Base-by-base conservation (phyloP, 2,329 filamentous ascomycete species). In the Apiospora phragmitis region DNA sequence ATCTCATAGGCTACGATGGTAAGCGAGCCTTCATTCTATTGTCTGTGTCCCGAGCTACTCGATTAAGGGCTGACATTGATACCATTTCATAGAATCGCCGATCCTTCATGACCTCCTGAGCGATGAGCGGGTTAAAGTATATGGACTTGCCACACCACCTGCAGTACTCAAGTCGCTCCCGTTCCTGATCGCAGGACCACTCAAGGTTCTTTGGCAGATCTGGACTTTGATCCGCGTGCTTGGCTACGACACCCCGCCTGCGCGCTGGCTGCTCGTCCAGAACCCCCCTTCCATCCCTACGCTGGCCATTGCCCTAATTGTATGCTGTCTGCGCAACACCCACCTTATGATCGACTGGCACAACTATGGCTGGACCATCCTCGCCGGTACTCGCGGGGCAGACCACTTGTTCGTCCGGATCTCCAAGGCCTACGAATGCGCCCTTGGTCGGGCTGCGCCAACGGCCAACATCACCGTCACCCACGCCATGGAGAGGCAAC, bases 251-350 rank as follows among this genome's bases (percentile, higher is more conserved):
- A 91, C 93, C 0, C 86, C 88, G n/a, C 89, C 95, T 1, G 87
- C 91, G 8, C 89, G 90, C 83, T 98, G 93, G 93, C 91, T 98
- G 79, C 87, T 98, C 11, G 92, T 98, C 29, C 93, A 98, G 87
- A 99, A 98, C 76, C 96, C 96, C 8, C 96, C 96, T 0, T 96
- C 95, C 0, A 97, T 98, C 71, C 96, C 96, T 0, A 97, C 94
- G 0, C 88, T 99, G 29, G 89, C 92, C 68, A 85, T 98, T 47
- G 92, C 94, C 21, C 86, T 91, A 29, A 72, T 95, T 4, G 86
- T 94, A 66, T 93, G 93, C 76, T 88, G 91, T 75, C 80, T 97
- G 68, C 91, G 96, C 67, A 92, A 93, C 75, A 97, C 93, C 49
- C 89, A 89, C 70, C 87, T 99, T 4, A 87, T 98, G 72, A 93